Percentiles rank a stretch among this genome's conserved stretches.
These are phyloP conservation scores for Mortierella sp. DNA, from an alignment of 371 early-diverging fungal genomes.

Conservation along the genomic window DNA sequence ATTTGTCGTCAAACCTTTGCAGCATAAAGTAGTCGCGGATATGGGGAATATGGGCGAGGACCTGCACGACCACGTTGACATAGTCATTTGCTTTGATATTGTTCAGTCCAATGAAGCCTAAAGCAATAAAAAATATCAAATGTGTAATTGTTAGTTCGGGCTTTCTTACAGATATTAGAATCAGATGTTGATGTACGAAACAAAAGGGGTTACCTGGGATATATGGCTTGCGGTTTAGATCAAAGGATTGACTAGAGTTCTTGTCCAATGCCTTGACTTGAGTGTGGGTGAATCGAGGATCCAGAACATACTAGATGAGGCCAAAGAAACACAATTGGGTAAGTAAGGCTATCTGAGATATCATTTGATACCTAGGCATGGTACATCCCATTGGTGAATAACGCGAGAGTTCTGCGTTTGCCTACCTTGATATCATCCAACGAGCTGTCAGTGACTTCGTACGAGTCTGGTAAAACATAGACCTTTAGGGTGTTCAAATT, in stretches of 20 bases:
- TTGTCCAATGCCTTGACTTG: constrained; percentile 83
- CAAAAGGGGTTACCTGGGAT: constrained; percentile 74
- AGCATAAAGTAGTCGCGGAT: constrained; percentile 90
- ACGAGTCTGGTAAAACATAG: constrained; percentile 95
- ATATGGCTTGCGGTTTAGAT: constrained; percentile 91
- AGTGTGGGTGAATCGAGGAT: constrained; percentile 83
- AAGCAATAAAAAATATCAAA: background rate
- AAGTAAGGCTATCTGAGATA: background rate
- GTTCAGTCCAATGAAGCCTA: constrained; percentile 95
- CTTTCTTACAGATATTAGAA: background rate
- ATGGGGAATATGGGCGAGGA: constrained; percentile 90
- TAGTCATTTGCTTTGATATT: constrained; percentile 98
- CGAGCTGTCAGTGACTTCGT: constrained; percentile 91
- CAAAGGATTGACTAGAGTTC: constrained; percentile 74
- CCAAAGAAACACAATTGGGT: background rate
- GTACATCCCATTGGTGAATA: background rate
- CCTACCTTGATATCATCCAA: constrained; percentile 92
- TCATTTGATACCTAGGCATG: background rate
- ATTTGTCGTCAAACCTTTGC: constrained; percentile 69
- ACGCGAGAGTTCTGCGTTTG: background rate
- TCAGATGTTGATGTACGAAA: background rate
- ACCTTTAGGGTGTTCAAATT: constrained; percentile 91
- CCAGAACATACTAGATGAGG: constrained; percentile 79
- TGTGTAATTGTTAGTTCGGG: background rate
- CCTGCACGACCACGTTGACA: constrained; percentile 95